Evolutionary conservation across 345 rosid genomes (phyloP), one percentile per base, ranked within the genome.

Genomic region (Bretschneidera sinensis): DNA sequence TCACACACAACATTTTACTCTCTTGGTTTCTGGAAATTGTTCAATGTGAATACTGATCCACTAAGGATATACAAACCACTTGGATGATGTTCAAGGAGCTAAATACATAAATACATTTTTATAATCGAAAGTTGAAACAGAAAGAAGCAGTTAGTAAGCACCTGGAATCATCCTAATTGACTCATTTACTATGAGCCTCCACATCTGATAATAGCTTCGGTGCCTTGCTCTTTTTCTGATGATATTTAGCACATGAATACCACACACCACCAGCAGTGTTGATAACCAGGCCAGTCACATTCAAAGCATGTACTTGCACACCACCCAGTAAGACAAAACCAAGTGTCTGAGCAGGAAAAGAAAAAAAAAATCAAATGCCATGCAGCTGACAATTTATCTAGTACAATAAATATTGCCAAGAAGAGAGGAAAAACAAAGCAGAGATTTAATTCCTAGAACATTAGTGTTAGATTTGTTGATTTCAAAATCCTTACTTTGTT

Each of bases 231-330:
- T 65, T 92, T 76, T 80, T 89, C 71, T 87, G 96, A 69, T 61
- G 81, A 69, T 87, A 92, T 79, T 87, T 89, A 61, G 94, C 81
- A 24, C 74, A 84, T 0, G 98, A 89, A 77, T 92, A 92, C 97
- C 98, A 92, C 45, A 92, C 71, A 17, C 98, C 98, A 60, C 98
- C 98, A 23, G 90, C 86, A 24, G 98, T 85, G 76, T 92, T 92
- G 68, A 92, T 79, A 48, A 79, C 78, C 78, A 89, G 71, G 62
- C 98, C 98, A 15, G 91, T 78, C 48, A 92, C 86, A 23, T 92
- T 92, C 74, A 92, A 59, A 47, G 79, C 96, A 68, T 82, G 97
- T 57, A 92, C 96, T 78, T 87, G 76, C 58, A 92, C 96, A 31
- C 98, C 98, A 24, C 98, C 97, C 67, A 89, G 90, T 34, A 92